Evolutionary conservation across 345 rosid species (phyloP).

Genomic region (Moringa oleifera): DNA sequence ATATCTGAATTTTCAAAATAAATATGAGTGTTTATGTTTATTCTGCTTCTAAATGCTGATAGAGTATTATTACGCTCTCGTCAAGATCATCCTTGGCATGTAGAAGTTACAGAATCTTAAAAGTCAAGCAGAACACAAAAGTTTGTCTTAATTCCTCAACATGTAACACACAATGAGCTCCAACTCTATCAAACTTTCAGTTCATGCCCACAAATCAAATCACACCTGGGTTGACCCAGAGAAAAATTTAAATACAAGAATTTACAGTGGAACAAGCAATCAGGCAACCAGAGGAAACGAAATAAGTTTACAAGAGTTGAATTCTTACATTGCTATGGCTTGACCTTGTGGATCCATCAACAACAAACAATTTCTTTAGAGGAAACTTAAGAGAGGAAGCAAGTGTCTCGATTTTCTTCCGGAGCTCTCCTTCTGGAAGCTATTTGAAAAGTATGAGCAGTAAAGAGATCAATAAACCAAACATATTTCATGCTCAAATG

Average conservation of each 20-base stretch:
- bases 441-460: constrained; percentile 25
- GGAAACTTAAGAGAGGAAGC: constrained; percentile 89
- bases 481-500: background rate
- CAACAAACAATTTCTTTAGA: constrained; percentile 88
- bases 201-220: too few relatives aligned
- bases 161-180: too few relatives aligned
- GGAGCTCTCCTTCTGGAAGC: constrained; percentile 94
- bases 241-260: too few relatives aligned
- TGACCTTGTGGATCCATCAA: constrained; percentile 99
- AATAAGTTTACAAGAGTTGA: background rate
- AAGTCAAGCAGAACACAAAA: background rate
- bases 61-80: too few relatives aligned
- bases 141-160: too few relatives aligned
- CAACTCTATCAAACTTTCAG: too few relatives aligned
- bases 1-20: too few relatives aligned
- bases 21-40: too few relatives aligned
- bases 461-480: constrained; percentile 14
- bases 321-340: constrained; percentile 98
- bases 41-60: too few relatives aligned
- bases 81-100: too few relatives aligned
- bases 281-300: too few relatives aligned
- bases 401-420: constrained; percentile 79
- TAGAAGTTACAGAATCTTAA: background rate
- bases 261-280: too few relatives aligned
- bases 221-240: background rate